phyloP scores from a whole-genome alignment of 495 filamentous ascomycete genomes.

The Penicillium cosmopolitanum region DNA sequence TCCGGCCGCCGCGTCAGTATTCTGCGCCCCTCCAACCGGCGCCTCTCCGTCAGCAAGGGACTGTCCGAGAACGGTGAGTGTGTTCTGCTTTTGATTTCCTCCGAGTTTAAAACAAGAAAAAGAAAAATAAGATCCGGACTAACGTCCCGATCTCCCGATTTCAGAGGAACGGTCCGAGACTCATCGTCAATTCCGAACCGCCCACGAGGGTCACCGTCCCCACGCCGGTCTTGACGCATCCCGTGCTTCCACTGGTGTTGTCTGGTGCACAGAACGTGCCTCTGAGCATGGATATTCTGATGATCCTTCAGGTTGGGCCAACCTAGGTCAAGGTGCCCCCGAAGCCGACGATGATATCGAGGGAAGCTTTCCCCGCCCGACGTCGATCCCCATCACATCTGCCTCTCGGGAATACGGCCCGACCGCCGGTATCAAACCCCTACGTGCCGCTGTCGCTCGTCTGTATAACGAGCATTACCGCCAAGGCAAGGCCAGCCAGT shows the following conservation, averaged over 20 bases:
- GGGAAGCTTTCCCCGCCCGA: conserved; percentile 86
- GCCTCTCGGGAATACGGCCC: conserved; percentile 88
- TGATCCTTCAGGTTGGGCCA: conserved; percentile 83
- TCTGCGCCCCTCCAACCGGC: conserved; percentile 44
- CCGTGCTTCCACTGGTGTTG: conserved; percentile 79
- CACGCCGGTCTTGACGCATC: conserved; percentile 89
- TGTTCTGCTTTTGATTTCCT: too few species aligned
- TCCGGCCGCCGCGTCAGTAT: conserved; percentile 54
- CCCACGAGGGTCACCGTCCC: conserved; percentile 85
- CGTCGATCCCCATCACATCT: conserved; percentile 74
- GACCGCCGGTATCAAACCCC: conserved; percentile 88
- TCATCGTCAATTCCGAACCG: conserved; percentile 81
- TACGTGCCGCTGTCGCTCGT: conserved; percentile 86
- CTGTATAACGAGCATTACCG: conserved; percentile 94
- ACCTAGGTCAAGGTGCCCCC: conserved; percentile 92
- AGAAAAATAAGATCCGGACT: conserved; percentile 6
- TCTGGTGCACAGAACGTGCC: conserved; percentile 85
- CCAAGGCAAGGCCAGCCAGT: conserved; percentile 83
- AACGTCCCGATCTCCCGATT: conserved; percentile 8
- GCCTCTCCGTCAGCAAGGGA: conserved; percentile 44
- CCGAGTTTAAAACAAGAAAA: too few species aligned
- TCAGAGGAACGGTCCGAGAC: conserved; percentile 75
- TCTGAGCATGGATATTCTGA: conserved; percentile 81
- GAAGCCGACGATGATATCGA: conserved; percentile 93
- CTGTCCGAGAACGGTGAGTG: conserved; percentile 49